Evolutionary conservation across 805 yeast genomes (phyloP).

Genomic region (Wickerhamiella qilinensis): DNA sequence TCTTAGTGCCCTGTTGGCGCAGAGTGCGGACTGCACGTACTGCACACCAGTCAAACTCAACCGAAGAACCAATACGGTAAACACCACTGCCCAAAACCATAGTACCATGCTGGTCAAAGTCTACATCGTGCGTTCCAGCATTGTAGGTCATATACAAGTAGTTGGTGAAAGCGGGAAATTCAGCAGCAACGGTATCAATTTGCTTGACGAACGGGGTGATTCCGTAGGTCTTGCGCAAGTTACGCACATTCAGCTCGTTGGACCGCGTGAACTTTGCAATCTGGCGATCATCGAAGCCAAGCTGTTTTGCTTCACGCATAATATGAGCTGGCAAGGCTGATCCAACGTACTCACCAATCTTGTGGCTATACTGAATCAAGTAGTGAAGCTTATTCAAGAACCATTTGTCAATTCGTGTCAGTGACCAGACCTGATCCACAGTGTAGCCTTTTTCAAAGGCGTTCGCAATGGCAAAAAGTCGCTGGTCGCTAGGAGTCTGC

Average conservation of each 20-base stretch:
- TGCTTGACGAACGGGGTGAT: slow-evolving; percentile 87
- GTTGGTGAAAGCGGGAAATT: slow-evolving; percentile 93
- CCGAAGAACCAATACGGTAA: slow-evolving; percentile 96
- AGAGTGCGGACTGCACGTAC: slow-evolving; percentile 91
- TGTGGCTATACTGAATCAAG: slow-evolving; percentile 53
- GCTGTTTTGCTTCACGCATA: slow-evolving; percentile 73
- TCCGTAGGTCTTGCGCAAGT: slow-evolving; percentile 73
- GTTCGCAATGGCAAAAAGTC: slow-evolving; percentile 90
- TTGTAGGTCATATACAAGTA: slow-evolving; percentile 89
- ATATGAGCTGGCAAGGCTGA: slow-evolving; percentile 43
- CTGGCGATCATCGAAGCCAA: slow-evolving; percentile 95
- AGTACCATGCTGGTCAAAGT: slow-evolving; percentile 83
- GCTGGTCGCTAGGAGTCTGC: slow-evolving; percentile 94
- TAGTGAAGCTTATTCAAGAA: slow-evolving; percentile 74
- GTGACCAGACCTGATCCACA: slow-evolving; percentile 79
- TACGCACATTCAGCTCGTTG: slow-evolving; percentile 83
- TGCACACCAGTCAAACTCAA: slow-evolving; percentile 99
- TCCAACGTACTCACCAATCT: slow-evolving; percentile 16
- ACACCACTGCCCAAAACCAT: slow-evolving; percentile 98
- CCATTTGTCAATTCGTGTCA: slow-evolving; percentile 93
- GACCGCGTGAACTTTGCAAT: slow-evolving; percentile 77
- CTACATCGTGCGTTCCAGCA: slow-evolving; percentile 73
- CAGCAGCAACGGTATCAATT: slow-evolving; percentile 98
- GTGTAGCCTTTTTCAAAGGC: slow-evolving; percentile 80
- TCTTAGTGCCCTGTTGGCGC: slow-evolving; percentile 71